These are phyloP conservation scores for Talaromyces marneffei DNA, from an alignment of 2,329 filamentous ascomycete genomes.

Conservation along the genomic window DNA sequence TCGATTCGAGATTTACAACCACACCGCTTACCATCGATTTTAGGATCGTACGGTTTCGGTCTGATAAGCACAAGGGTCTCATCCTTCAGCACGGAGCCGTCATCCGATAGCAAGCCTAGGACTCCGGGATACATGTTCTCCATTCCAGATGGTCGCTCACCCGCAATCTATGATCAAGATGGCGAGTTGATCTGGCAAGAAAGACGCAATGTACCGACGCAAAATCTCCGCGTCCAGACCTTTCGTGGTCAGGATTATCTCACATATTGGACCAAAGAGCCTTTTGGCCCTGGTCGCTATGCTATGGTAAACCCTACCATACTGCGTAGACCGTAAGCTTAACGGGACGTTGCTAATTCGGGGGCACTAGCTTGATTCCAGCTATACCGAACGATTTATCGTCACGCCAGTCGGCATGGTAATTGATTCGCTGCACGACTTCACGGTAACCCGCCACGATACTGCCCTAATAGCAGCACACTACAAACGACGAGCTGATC, in stretches of 20 bases:
- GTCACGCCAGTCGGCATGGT: conserved; percentile 9
- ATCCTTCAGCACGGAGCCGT: neutral
- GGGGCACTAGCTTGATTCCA: conserved; percentile 6
- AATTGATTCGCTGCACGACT: conserved; percentile 40
- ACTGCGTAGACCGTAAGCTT: neutral
- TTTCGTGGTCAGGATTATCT: conserved; percentile 11
- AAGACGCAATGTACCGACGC: neutral
- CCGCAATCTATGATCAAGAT: neutral
- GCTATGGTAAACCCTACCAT: conserved; percentile 2
- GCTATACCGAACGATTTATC: conserved; percentile 6
- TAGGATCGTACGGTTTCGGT: neutral
- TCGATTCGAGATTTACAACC: neutral
- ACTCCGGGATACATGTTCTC: conserved; percentile 3
- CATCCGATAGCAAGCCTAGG: neutral
- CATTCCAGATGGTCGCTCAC: conserved; percentile 1
- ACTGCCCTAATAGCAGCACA: conserved; percentile 42
- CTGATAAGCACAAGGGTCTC: neutral
- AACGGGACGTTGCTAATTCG: neutral
- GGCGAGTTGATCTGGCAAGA: conserved; percentile 9
- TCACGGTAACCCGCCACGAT: conserved; percentile 38
- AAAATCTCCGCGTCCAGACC: conserved; percentile 11
- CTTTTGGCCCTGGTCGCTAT: neutral
- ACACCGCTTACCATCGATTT: neutral
- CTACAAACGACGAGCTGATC: conserved; percentile 33
- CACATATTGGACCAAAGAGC: conserved; percentile 12